Conservation (phyloP, 352 stramenopile species). For the Phytophthora litchii region DNA sequence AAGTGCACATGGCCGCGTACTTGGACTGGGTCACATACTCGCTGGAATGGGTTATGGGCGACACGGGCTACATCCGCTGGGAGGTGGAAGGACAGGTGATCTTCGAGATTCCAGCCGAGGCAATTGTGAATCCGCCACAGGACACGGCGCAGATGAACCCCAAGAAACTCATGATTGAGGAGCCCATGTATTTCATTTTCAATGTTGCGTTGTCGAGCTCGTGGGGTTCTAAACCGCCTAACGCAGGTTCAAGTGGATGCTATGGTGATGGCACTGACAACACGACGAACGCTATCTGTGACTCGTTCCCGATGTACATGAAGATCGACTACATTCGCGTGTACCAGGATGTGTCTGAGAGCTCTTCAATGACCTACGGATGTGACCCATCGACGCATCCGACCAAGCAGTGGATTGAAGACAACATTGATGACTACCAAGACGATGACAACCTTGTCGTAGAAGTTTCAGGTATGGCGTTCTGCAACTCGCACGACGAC, state of each 20-base stretch:
- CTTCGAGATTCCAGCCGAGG: constrained; percentile 79
- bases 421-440: constrained; percentile 58
- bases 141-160: constrained; percentile 55
- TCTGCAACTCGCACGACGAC: constrained; percentile 54
- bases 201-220: constrained; percentile 90
- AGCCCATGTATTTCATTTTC: constrained; percentile 92
- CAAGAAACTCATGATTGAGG: constrained; percentile 87
- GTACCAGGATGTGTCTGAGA: constrained; percentile 41
- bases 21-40: constrained; percentile 71
- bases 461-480: constrained; percentile 48
- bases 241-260: constrained; percentile 36
- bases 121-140: constrained; percentile 60
- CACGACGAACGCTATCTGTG: constrained; percentile 52
- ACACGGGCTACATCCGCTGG: constrained; percentile 56
- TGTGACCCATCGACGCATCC: constrained; percentile 60
- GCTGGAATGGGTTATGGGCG: constrained; percentile 59
- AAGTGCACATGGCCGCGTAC: constrained; percentile 77
- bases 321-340: constrained; percentile 80
- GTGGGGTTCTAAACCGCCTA: constrained; percentile 69
- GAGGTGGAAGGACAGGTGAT: constrained; percentile 84
- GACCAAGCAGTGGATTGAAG: constrained; percentile 66
- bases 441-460: constrained; percentile 52
- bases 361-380: constrained; percentile 46
- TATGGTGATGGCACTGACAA: constrained; percentile 34
- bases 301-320: constrained; percentile 67